Base-by-base conservation (phyloP, 345 rosid species). In the Salix dunnii region DNA sequence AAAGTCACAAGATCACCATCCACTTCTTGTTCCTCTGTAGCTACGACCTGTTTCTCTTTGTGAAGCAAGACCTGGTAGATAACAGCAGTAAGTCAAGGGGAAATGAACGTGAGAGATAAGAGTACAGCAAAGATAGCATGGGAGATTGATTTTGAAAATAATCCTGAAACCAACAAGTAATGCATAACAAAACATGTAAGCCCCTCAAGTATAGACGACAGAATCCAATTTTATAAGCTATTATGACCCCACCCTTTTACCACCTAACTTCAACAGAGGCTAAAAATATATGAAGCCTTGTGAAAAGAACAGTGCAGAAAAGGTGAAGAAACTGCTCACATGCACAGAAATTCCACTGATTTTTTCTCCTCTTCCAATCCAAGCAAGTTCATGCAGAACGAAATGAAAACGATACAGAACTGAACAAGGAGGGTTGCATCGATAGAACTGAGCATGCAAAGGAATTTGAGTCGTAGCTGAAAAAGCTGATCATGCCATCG, bases 1-100 rank as follows among this genome's bases (percentile, higher is more conserved):
- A 96, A 72, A 1, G 94, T 93, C 84, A 93, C 99, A 42, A 93
- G 92, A 77, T 98, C 98, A 83, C 91, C 97, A 77, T 96, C 99
- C 21, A 93, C 99, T 88, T 96, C 99, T 86, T 98, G 85, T 69
- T 92, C 99, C 31, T 92, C 97, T 0, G 86, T 93, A 31, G 89
- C 99, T 70, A 79, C 83, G 35, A 33, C 4, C 62, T 79, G 79
- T 82, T 89, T 90, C 82, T 89, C 94, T 42, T 86, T 92, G 86
- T 90, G 94, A 77, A 95, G 82, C 82, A 89, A 81, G 80, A 93
- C 94, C 99, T 91, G 90, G 87, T 82, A 86, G 80, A 86, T 67
- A 69, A 55, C 70, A 74, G 76, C 70, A 77, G 71, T 66, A n/a
- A 82, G 70, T 61, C 77, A 62, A 2, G 23, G 33, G 38, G 55